Percentiles rank a stretch among this genome's conserved stretches.
Conservation (phyloP, 1,139 yeast species). For the Tardiomyces digboiensis region DNA sequence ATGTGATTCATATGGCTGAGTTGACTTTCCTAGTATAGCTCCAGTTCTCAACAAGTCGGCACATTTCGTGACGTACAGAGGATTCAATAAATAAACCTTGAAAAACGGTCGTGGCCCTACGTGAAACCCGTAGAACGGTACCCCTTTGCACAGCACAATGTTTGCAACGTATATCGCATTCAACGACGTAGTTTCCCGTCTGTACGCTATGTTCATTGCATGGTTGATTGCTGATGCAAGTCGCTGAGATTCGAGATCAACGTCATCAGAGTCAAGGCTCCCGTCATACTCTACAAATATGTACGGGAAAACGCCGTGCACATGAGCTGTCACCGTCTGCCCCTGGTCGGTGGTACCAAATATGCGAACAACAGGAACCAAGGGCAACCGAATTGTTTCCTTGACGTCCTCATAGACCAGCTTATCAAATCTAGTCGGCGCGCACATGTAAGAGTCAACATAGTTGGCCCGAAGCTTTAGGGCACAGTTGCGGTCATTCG, state of each 20-base stretch:
- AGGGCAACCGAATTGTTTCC: neutral
- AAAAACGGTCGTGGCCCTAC: conserved; percentile 54
- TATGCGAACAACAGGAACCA: conserved; percentile 65
- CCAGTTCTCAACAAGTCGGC: conserved; percentile 51
- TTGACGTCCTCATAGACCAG: neutral
- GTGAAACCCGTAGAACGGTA: conserved; percentile 78
- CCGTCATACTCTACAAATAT: conserved; percentile 53
- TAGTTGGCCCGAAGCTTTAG: neutral
- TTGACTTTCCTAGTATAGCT: conserved; percentile 26
- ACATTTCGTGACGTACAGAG: conserved; percentile 49
- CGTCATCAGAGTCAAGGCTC: conserved; percentile 15
- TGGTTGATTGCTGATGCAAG: conserved; percentile 19
- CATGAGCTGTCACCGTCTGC: conserved; percentile 50
- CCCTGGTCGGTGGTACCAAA: conserved; percentile 60
- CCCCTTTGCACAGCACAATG: conserved; percentile 60
- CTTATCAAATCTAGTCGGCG: neutral
- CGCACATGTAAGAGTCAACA: neutral
- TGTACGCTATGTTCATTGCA: conserved; percentile 20
- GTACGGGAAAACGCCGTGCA: conserved; percentile 84
- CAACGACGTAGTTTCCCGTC: conserved; percentile 20
- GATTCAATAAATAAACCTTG: conserved; percentile 61
- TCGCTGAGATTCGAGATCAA: conserved; percentile 1
- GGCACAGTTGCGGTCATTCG: neutral
- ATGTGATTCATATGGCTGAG: conserved; percentile 67
- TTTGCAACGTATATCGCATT: conserved; percentile 47